phyloP scores from a whole-genome alignment of 2,329 filamentous ascomycete genomes.

The Rhynchosporium secalis region DNA sequence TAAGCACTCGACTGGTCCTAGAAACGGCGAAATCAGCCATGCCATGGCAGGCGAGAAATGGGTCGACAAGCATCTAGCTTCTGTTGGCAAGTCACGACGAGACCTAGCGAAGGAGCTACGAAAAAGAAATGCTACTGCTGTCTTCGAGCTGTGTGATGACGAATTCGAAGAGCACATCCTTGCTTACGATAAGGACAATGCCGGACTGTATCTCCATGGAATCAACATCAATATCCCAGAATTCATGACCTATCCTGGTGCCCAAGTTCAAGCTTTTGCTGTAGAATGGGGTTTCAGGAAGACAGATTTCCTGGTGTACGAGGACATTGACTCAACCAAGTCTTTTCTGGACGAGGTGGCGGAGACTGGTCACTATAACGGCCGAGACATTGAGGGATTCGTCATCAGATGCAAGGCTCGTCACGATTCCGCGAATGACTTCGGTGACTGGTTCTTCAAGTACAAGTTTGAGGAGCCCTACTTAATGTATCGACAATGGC shows the following conservation, averaged over 20 bases:
- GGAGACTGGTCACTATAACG: constrained; percentile 85
- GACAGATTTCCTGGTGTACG: constrained; percentile 74
- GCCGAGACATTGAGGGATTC: constrained; percentile 93
- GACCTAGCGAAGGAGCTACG: constrained; percentile 78
- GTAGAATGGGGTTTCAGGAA: constrained; percentile 92
- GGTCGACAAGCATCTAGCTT: constrained; percentile 75
- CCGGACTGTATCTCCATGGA: constrained; percentile 92
- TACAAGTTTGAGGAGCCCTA: constrained; percentile 99
- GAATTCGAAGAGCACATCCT: constrained; percentile 96
- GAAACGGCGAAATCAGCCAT: constrained; percentile 72
- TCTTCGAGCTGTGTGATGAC: constrained; percentile 95
- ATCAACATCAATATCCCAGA: constrained; percentile 94
- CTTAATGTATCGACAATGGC: constrained; percentile 97
- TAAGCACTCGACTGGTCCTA: constrained; percentile 90
- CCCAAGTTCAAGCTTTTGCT: constrained; percentile 85
- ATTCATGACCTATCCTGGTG: constrained; percentile 83
- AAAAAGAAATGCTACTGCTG: constrained; percentile 84
- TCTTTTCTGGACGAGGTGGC: constrained; percentile 80
- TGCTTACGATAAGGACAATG: constrained; percentile 77
- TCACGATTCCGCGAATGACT: constrained; percentile 54
- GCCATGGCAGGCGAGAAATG: constrained; percentile 79
- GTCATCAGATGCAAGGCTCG: constrained; percentile 81
- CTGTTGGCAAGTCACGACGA: constrained; percentile 73
- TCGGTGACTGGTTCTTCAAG: constrained; percentile 99
- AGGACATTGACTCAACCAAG: constrained; percentile 73